A percentile compares a stretch with the other conserved stretches of the same genome.
phyloP scores from a whole-genome alignment of 2,329 filamentous ascomycete genomes.

The Xenosphaeropsis pyriputrescens region DNA sequence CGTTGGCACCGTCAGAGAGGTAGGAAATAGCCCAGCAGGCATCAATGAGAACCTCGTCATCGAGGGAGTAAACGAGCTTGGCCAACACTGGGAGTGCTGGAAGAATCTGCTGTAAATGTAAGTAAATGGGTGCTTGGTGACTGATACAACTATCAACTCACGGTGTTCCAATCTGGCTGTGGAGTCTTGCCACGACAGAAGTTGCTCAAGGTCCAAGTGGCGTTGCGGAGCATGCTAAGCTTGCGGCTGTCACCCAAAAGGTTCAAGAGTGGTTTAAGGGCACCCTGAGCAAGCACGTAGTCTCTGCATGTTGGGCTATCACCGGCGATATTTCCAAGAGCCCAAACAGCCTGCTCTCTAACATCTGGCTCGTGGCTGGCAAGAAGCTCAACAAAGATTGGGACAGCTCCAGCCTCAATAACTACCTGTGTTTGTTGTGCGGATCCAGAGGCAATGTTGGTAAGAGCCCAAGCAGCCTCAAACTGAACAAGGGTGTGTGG shows the following conservation, averaged over 20 bases:
- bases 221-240: constrained; percentile 96
- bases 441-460: constrained; percentile 97
- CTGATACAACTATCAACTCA: constrained; percentile 32
- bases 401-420: constrained; percentile 93
- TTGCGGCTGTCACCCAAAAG: constrained; percentile 95
- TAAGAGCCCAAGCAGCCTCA: constrained; percentile 96
- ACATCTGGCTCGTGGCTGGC: constrained; percentile 96
- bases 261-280: constrained; percentile 76
- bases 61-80: constrained; percentile 95
- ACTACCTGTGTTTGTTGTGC: constrained; percentile 97
- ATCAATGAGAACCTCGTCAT: constrained; percentile 96
- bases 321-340: constrained; percentile 94
- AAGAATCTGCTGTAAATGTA: constrained; percentile 51
- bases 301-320: constrained; percentile 96
- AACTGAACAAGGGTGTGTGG: constrained; percentile 98
- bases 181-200: constrained; percentile 99
- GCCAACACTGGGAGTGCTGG: constrained; percentile 88
- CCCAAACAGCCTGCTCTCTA: constrained; percentile 96
- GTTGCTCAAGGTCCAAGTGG: constrained; percentile 98
- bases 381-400: constrained; percentile 94
- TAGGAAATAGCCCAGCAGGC: constrained; percentile 99
- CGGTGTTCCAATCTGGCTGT: constrained; percentile 93
- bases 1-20: constrained; percentile 92
- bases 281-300: constrained; percentile 84
- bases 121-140: constrained; percentile 9